phyloP scores from a whole-genome alignment of 768 basidiomycete genomes.

The Agrocybe pediades region DNA sequence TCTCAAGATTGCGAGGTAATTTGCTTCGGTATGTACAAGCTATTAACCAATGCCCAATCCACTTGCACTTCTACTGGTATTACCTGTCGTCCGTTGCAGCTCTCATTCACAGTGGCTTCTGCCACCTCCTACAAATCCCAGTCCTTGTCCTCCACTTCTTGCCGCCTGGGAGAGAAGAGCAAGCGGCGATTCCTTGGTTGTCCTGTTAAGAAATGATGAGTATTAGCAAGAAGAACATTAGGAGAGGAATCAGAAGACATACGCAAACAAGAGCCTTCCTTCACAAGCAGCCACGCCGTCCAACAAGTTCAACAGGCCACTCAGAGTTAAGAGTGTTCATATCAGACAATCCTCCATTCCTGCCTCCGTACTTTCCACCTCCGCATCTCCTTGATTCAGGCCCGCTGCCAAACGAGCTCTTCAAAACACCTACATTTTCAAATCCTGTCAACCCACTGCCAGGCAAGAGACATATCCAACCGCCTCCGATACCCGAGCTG shows the following conservation, averaged over 20 bases:
- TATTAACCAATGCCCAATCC: too few relatives aligned
- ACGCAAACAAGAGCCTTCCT: constrained; percentile 89
- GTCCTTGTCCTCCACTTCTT: constrained; percentile 51
- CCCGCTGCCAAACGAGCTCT: constrained; percentile 1
- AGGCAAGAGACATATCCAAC: constrained; percentile 17
- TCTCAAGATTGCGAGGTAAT: too few relatives aligned
- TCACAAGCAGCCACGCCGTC: constrained; percentile 89
- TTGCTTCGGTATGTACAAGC: too few relatives aligned
- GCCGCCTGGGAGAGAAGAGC: constrained; percentile 64
- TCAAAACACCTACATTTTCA: constrained; percentile 33
- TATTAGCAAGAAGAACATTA: background rate
- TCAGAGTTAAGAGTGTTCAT: constrained; percentile 81
- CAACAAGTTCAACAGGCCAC: constrained; percentile 80
- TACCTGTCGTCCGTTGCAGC: too few relatives aligned
- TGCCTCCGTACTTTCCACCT: constrained; percentile 37
- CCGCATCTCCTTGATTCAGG: constrained; percentile 16
- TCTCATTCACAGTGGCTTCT: constrained; percentile 11
- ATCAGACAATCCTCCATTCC: constrained; percentile 55
- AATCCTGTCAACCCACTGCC: constrained; percentile 20
- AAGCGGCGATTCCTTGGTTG: constrained; percentile 89
- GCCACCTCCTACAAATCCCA: constrained; percentile 32
- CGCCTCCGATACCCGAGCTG: constrained; percentile 39
- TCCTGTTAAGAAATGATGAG: constrained; percentile 40
- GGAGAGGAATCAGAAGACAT: constrained; percentile 33
- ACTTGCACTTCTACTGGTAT: constrained; percentile 38